Evolutionary conservation across 2,329 filamentous ascomycete species (phyloP).

Genomic region (Alternaria gansuensis): DNA sequence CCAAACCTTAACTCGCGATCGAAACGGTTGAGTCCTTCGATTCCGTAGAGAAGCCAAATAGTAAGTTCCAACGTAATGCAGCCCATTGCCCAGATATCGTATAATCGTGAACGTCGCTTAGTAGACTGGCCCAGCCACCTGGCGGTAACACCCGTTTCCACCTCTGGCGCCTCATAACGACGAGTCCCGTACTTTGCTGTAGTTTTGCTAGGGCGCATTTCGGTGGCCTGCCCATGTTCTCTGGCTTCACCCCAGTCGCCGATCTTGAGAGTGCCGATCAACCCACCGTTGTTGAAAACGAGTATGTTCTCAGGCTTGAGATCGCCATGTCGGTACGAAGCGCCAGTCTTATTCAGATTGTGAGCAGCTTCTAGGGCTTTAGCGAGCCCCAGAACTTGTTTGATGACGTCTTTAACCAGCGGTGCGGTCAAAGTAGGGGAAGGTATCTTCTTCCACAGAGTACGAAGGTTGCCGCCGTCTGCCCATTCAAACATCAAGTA

Average conservation of each 20-base stretch:
- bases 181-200: conserved; percentile 22
- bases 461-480: conserved; percentile 30
- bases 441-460: conserved; percentile 26
- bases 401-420: conserved; percentile 8
- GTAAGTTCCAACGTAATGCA: conserved; percentile 36
- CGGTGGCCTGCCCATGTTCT: conserved; percentile 9
- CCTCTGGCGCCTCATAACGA: conserved; percentile 31
- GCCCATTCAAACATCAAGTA: conserved; percentile 39
- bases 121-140: not conserved
- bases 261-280: conserved; percentile 29
- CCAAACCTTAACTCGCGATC: conserved; percentile 1
- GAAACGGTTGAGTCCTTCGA: conserved; percentile 7
- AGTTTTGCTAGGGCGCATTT: conserved; percentile 15
- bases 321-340: conserved; percentile 42
- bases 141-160: not conserved
- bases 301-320: conserved; percentile 54
- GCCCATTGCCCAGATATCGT: conserved; percentile 40
- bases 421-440: conserved; percentile 12
- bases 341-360: conserved; percentile 9
- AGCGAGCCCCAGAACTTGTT: conserved; percentile 29
- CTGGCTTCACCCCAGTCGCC: conserved; percentile 30
- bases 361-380: conserved; percentile 31
- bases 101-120: conserved; percentile 27
- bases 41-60: conserved; percentile 35
- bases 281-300: conserved; percentile 24